Evolutionary conservation across 2,329 filamentous ascomycete genomes (phyloP), one percentile per base, ranked within the genome.

Genomic region (Trichoderma sp.): DNA sequence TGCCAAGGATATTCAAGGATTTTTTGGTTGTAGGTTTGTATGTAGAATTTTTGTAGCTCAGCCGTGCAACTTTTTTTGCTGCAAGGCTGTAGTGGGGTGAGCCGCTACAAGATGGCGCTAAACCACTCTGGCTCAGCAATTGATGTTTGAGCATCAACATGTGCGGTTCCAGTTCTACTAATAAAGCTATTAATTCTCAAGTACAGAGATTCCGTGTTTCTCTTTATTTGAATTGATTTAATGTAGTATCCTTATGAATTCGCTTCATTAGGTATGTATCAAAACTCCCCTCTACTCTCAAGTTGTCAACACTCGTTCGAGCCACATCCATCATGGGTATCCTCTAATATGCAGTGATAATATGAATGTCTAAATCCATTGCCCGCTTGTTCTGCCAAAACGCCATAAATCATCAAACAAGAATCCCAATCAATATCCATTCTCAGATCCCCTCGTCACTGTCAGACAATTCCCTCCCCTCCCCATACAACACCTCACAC

Each of bases 401-500:
- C 73, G 73, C 73, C 66, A 12, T 59, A 56, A 45, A 56, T 24
- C n/a, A 53, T 24, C 27, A 27, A 4, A 35, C 31, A 59, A 45
- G 11, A 27, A 31, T 73, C 66, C 31, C 79, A 71, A 18, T 38
- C 29, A 9, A 1, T 18, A 11, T 33, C 71, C 2, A 29, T 14
- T 16, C 21, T 64, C 38, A 71, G 1, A 14, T 62, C 14, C 60
- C 65, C 1, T 81, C 79, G 11, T 81, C 81, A 1, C 64, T 76
- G 33, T 78, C 79, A 9, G 74, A 78, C 3, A 81, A 80, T 18
- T 83, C 83, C 75, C 79, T 85, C 77, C 80, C 85, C 83, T 90
- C 89, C 0, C 95, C 95, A 84, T 98, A 99, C 27, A 99, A 83
- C 41, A 99, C 92, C 86, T 99, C 95, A 82, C 96, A 98, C 2